Conservation (phyloP, 768 basidiomycete genomes). For the Myochromella boudieri region DNA sequence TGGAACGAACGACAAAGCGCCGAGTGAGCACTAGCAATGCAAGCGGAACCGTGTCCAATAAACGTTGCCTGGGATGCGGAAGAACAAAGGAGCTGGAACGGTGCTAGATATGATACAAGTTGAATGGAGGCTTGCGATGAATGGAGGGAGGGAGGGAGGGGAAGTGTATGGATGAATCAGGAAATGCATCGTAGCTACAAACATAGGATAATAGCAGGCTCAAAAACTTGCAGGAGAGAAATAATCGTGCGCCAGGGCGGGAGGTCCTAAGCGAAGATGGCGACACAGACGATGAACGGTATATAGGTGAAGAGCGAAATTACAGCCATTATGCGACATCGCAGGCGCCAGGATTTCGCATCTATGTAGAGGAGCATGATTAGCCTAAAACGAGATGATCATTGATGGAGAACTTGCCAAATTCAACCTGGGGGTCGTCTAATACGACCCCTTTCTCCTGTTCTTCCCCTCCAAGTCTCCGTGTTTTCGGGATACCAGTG, state of each 20-base stretch:
- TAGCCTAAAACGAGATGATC: not conserved
- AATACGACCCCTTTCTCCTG: constrained; percentile 69
- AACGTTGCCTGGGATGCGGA: constrained; percentile 1
- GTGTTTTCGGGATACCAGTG: constrained; percentile 57
- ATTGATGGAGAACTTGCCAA: constrained; percentile 45
- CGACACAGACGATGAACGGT: constrained; percentile 74
- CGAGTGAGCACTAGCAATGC: not conserved
- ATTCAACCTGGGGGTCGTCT: constrained; percentile 80
- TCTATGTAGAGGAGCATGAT: constrained; percentile 38
- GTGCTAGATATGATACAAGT: constrained; percentile 6
- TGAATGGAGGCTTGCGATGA: not conserved
- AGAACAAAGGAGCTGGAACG: not conserved
- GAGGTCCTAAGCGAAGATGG: constrained; percentile 47
- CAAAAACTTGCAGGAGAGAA: not conserved
- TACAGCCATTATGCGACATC: constrained; percentile 72
- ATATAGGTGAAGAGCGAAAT: constrained; percentile 74
- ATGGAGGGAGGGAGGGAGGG: not conserved
- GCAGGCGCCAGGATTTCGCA: constrained; percentile 69
- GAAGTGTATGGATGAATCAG: not conserved
- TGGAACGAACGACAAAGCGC: constrained; percentile 7
- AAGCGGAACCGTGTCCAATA: constrained; percentile 1
- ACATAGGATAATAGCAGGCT: not conserved
- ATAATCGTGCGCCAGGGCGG: not conserved
- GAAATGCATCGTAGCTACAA: not conserved
- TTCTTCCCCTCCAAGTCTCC: constrained; percentile 55